Evolutionary conservation across 1,139 yeast species (phyloP), one percentile per base, ranked within the genome.

Genomic region (Pichia sp.): DNA sequence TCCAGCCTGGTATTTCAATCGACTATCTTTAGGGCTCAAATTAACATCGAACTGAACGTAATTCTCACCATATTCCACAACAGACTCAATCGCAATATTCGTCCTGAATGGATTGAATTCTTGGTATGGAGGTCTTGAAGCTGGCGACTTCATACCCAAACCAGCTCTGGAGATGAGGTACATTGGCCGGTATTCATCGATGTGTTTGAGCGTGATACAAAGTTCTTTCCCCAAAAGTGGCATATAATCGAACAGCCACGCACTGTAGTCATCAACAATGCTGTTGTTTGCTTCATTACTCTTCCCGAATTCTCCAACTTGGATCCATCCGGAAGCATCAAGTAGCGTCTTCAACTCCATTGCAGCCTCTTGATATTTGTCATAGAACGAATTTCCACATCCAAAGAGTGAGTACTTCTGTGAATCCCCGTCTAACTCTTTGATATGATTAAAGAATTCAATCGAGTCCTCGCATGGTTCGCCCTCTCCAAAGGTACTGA

Each of bases 401-500:
- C 96, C 97, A 57, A 88, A 91, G 35, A 86, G 68, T 39, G 85
- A 73, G 58, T 64, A 86, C 7, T 8, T 9, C 7, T 6, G 3
- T 25, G 27, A 18, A 9, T 21, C 22, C 8, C 11, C 11, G 11
- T 21, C 11, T 21, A 11, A 9, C 8, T 11, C 8, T 21, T 21
- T 21, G 16, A 9, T 15, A 3, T 6, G 17, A 3, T 7, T 14
- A 50, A 65, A 67, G 55, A 88, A 83, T 28, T 74, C 76, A 29
- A 75, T 71, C 6, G 96, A 94, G 51, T 83, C 84, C 57, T 88
- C 97, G 27, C 98, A 91, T 44, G 94, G 95, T 56, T 91, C 98
- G 51, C 98, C 98, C 61, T 91, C 98, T 47, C 98, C 98, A 53
- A 88, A 88, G 5, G 96, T 85, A 30, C 97, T 91, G 60, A 88